phyloP scores from a whole-genome alignment of 148 eudicot species.

The Chenopodium suecicum region DNA sequence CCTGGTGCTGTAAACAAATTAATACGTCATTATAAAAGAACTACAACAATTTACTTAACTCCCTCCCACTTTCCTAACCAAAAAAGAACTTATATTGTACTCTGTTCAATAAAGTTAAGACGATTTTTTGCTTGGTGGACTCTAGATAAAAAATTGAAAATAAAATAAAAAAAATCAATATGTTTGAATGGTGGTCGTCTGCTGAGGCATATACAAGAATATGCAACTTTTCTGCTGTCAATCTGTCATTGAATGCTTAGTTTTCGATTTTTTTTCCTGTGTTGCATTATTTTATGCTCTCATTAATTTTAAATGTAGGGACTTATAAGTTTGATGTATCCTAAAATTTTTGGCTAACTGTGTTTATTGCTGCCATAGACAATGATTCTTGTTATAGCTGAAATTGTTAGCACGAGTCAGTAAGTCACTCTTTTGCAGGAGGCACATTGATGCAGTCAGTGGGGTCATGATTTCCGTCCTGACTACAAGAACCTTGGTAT shows the following conservation, averaged over 20 bases:
- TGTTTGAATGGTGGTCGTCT: not conserved
- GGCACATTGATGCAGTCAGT: conserved; percentile 99
- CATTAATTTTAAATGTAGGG: not conserved
- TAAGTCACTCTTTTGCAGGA: conserved; percentile 51
- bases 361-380: not conserved
- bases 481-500: conserved; percentile 98
- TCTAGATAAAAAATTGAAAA: not conserved
- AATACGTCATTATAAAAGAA: not conserved
- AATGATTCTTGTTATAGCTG: not conserved
- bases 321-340: not conserved
- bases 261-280: not conserved
- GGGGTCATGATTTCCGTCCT: conserved; percentile 99
- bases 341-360: too few species aligned
- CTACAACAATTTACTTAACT: not conserved
- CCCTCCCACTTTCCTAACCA: not conserved
- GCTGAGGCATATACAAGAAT: not conserved
- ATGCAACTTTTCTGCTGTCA: not conserved
- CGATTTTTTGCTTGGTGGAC: not conserved
- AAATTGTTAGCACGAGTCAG: not conserved
- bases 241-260: not conserved
- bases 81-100: not conserved
- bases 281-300: not conserved
- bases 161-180: not conserved
- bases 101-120: not conserved
- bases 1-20: not conserved